These are phyloP conservation scores for Pulveroboletus sp. DNA, from an alignment of 768 basidiomycete species.

Conservation along the genomic window DNA sequence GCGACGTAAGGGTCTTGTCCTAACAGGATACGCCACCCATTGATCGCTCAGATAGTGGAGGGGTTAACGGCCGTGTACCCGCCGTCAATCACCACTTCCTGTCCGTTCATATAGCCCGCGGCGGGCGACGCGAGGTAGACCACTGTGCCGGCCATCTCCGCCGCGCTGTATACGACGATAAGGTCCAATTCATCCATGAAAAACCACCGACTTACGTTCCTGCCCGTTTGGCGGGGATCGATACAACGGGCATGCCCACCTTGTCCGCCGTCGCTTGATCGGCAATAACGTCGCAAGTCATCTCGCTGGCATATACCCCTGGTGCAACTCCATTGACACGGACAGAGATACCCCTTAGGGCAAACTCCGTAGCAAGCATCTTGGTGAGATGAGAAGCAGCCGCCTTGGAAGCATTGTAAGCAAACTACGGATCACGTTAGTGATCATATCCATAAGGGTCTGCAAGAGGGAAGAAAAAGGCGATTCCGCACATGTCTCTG, in stretches of 20 bases:
- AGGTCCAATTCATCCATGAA: background rate
- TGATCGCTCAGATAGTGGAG: slow-evolving; percentile 34
- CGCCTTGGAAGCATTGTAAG: slow-evolving; percentile 79
- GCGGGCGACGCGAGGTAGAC: slow-evolving; percentile 74
- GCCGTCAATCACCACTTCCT: slow-evolving; percentile 77
- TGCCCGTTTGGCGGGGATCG: slow-evolving; percentile 59
- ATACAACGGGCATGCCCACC: slow-evolving; percentile 56
- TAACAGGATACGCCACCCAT: background rate
- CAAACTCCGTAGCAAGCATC: slow-evolving; percentile 74
- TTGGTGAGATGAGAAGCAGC: slow-evolving; percentile 75
- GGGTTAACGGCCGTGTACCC: slow-evolving; percentile 76
- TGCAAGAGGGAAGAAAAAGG: background rate
- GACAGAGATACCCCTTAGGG: slow-evolving; percentile 62
- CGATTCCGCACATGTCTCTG: slow-evolving; percentile 69
- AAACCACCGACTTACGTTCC: slow-evolving; percentile 56
- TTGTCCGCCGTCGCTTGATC: slow-evolving; percentile 46
- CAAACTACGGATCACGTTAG: slow-evolving; percentile 49
- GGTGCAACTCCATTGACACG: slow-evolving; percentile 76
- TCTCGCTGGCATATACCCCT: slow-evolving; percentile 73
- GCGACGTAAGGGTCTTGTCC: too few species aligned
- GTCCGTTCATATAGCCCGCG: slow-evolving; percentile 74
- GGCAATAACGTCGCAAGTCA: slow-evolving; percentile 56
- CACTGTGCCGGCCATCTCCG: slow-evolving; percentile 76
- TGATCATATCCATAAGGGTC: background rate
- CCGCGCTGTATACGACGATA: slow-evolving; percentile 40